Evolutionary conservation across 2,329 filamentous ascomycete genomes (phyloP).

Genomic region (Xylaria digitata): DNA sequence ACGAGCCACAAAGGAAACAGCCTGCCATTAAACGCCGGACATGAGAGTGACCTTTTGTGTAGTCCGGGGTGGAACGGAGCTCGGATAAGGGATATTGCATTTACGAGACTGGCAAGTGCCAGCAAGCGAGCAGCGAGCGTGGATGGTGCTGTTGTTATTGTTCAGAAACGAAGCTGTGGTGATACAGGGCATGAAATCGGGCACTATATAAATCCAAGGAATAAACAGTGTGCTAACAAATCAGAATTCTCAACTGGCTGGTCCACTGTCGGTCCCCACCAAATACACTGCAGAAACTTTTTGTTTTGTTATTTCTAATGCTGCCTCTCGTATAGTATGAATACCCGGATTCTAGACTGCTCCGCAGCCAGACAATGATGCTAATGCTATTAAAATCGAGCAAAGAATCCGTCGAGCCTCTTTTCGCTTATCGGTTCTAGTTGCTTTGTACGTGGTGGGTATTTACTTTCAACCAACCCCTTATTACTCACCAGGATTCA

Average conservation of each 20-base stretch:
- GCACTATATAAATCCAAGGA: background rate
- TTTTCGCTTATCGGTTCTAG: background rate
- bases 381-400: background rate
- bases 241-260: background rate
- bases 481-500: slow-evolving; percentile 39
- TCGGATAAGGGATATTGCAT: slow-evolving; percentile 6
- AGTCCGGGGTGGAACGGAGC: background rate
- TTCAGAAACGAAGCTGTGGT: background rate
- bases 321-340: background rate
- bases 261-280: background rate
- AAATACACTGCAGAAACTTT: background rate
- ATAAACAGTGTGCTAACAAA: background rate
- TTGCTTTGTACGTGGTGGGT: background rate
- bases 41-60: background rate
- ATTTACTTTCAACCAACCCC: background rate
- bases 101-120: background rate
- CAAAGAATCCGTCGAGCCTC: background rate
- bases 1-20: slow-evolving; percentile 82
- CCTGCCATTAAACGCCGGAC: slow-evolving; percentile 75
- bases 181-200: background rate
- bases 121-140: slow-evolving; percentile 15
- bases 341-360: slow-evolving; percentile 5
- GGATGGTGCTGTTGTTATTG: background rate
- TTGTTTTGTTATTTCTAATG: slow-evolving; percentile 9
- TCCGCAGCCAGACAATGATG: background rate